Evolutionary conservation across 139 green algal genomes (phyloP).

Genomic region (Limnomonas spitsbergensis): DNA sequence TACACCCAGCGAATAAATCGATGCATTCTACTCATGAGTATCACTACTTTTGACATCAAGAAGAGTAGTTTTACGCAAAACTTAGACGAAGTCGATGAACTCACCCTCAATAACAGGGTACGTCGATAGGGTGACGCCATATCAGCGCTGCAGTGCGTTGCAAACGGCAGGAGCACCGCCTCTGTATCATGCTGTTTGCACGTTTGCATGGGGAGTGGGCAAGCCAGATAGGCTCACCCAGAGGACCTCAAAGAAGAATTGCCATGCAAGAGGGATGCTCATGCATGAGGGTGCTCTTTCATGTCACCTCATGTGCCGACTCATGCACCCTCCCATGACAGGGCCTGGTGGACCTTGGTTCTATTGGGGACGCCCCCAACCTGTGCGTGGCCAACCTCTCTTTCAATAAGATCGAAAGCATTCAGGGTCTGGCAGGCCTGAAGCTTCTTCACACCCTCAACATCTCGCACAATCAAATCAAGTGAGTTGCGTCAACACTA

Average conservation of each 20-base stretch:
- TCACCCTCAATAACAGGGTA: constrained; percentile 5
- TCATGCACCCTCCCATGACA: background rate
- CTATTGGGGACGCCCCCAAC: background rate
- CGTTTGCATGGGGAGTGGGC: too few species aligned
- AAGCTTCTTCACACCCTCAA: background rate
- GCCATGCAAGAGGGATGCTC: background rate
- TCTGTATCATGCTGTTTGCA: background rate
- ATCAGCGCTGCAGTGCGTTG: background rate
- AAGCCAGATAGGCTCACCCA: too few species aligned
- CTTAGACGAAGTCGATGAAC: background rate
- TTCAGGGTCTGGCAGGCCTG: background rate
- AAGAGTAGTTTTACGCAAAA: background rate
- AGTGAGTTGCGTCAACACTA: background rate
- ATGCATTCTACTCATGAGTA: too few species aligned
- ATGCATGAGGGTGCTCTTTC: background rate
- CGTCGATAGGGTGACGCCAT: background rate
- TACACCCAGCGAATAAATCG: background rate
- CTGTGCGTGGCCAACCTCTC: background rate
- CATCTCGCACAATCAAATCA: constrained; percentile 12
- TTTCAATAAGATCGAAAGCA: background rate
- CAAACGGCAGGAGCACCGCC: background rate
- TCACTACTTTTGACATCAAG: background rate
- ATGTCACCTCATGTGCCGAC: background rate
- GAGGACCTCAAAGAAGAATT: too few species aligned
- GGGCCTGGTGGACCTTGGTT: background rate